phyloP scores from a whole-genome alignment of 75 land plant genomes.

The Pseudotsuga menziesii region DNA sequence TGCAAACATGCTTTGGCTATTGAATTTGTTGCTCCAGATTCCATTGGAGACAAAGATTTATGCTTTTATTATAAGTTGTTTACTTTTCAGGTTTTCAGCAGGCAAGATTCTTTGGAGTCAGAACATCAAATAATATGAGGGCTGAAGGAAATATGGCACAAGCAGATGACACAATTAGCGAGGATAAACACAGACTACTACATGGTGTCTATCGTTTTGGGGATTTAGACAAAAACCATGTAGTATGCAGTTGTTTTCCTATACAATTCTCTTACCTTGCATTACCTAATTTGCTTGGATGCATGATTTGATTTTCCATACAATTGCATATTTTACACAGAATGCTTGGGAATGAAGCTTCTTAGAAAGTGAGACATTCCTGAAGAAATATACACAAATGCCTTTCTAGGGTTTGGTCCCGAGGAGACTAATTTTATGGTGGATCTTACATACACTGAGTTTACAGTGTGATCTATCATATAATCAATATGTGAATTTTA shows the following conservation, averaged over 20 bases:
- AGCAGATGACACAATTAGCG: slow-evolving; percentile 20
- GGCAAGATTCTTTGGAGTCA: slow-evolving; percentile 34
- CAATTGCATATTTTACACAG: slow-evolving; percentile 71
- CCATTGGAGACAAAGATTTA: too few relatives aligned
- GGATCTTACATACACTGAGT: slow-evolving; percentile 84
- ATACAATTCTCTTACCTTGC: neutral
- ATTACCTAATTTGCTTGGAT: neutral
- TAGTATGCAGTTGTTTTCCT: slow-evolving; percentile 31
- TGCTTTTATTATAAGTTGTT: too few relatives aligned
- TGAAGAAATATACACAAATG: slow-evolving; percentile 84
- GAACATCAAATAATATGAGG: slow-evolving; percentile 19
- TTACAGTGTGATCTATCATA: neutral
- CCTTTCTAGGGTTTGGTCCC: slow-evolving; percentile 90
- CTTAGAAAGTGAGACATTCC: slow-evolving; percentile 88
- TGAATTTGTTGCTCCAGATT: too few relatives aligned
- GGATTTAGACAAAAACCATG: slow-evolving; percentile 75
- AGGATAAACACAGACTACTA: slow-evolving; percentile 69
- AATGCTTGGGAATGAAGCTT: slow-evolving; percentile 91
- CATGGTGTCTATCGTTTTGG: slow-evolving; percentile 92
- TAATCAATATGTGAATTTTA: neutral
- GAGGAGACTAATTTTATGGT: slow-evolving; percentile 84
- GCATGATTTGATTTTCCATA: neutral
- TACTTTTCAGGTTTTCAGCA: slow-evolving; percentile 26
- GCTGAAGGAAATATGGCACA: slow-evolving; percentile 27
- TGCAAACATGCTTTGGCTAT: too few relatives aligned